Base-by-base conservation (phyloP, 1,284 basidiomycete species). In the Heimioporus retisporus region DNA sequence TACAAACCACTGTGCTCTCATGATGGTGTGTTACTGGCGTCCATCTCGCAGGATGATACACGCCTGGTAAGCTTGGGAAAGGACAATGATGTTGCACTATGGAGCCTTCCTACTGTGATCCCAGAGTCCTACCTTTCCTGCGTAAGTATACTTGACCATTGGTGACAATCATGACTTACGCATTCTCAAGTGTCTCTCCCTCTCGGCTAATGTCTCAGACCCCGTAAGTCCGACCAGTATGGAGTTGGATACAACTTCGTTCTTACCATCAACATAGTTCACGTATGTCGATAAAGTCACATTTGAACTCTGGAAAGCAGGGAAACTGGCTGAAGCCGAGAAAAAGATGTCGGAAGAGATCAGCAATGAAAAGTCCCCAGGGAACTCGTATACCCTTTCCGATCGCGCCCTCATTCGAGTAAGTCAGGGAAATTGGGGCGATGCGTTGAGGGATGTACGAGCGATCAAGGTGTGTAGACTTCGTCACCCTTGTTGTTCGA, bases 381-480 rank as follows among this genome's bases (percentile, higher is more conserved):
- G 35, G 35, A 40, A 40, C 35, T 10, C 13, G 1, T 71, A 71
- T 58, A 40, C 46, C 2, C 60, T 14, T 55, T 64, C 55, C 23
- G 69, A 64, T 18, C 61, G 69, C 13, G 55, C 67, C 40, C 25
- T 71, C 42, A 46, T 71, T 60, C 70, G 67, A 18, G 61, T 57
- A 0, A 50, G 56, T 21, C 43, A 43, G 19, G 2, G 43, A 14
- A 55, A 64, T 23, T 69, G 63, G 63, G 51, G 28, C 5, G 21
- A 55, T 11, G 67, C 60, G 6, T 25, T 69, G 43, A 25, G 57
- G 19, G 67, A 65, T 35, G 59, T 14, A 13, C 7, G 57, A 15
- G n/a, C 1, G 35, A 40, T 40, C 35, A 40, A 11, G 59, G 67
- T 68, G 35, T 40, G 35, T 40, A 11, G 31, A 61, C 5, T 28